Percentiles rank a stretch among this genome's conserved stretches.
Conservation (phyloP, 1,284 basidiomycete species). For the Ceratobasidium theobromae region DNA sequence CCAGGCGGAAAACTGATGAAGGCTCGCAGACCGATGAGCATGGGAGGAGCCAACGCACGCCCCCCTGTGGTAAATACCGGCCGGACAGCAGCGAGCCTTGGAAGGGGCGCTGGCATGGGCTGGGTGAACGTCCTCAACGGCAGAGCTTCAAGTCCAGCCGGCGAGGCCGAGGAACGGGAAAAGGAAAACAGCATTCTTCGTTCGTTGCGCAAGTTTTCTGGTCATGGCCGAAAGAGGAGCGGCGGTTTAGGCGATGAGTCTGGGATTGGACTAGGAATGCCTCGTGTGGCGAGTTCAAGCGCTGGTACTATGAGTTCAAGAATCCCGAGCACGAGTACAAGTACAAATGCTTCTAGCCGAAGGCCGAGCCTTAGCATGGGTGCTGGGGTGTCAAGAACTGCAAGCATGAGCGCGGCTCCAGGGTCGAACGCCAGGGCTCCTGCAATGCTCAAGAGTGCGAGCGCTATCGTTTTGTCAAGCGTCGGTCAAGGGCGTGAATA, state of each 20-base stretch:
- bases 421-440: neutral
- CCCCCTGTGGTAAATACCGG: neutral
- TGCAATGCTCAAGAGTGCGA: conserved; percentile 9
- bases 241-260: neutral
- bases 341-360: neutral
- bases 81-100: neutral
- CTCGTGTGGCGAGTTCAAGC: neutral
- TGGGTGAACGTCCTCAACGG: neutral
- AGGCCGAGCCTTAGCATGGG: conserved; percentile 4
- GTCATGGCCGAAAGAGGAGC: conserved; percentile 6
- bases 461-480: neutral
- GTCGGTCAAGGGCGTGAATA: neutral
- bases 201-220: conserved; percentile 2
- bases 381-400: conserved; percentile 5
- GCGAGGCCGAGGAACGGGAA: neutral
- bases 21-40: conserved; percentile 6
- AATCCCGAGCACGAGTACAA: conserved; percentile 17
- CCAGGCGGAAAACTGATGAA: neutral
- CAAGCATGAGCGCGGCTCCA: conserved; percentile 1
- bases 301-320: neutral
- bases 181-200: conserved; percentile 7
- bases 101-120: conserved; percentile 1
- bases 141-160: no score
- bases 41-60: neutral
- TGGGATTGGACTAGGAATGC: neutral